Percentiles rank a stretch among this genome's conserved stretches.
Evolutionary conservation across 2,329 filamentous ascomycete species (phyloP).

Genomic region (Penicillium glabrum): DNA sequence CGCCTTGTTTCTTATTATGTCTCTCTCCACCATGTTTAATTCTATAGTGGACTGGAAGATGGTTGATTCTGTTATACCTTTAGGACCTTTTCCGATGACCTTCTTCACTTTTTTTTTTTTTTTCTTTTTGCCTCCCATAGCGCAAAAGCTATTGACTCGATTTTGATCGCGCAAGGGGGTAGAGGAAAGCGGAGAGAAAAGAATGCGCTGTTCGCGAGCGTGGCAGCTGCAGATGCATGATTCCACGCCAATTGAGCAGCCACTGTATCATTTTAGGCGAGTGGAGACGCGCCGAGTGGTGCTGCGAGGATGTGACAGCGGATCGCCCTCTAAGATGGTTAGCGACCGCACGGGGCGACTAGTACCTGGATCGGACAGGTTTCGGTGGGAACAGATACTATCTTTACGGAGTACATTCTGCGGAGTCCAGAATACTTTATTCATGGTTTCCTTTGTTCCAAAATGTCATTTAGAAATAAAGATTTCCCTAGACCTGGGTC

Average conservation of each 20-base stretch:
- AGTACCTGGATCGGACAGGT: constrained; percentile 25
- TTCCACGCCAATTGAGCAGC: constrained; percentile 10
- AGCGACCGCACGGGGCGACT: constrained; percentile 21
- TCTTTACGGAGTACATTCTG: neutral
- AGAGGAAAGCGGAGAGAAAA: constrained; percentile 7
- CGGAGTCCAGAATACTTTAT: neutral
- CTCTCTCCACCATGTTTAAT: constrained; percentile 12
- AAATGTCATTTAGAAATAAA: neutral
- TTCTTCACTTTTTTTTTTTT: neutral
- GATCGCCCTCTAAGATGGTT: constrained; percentile 26
- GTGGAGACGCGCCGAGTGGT: constrained; percentile 27
- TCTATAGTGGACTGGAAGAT: constrained; percentile 8
- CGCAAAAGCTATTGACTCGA: neutral
- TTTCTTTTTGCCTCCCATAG: neutral
- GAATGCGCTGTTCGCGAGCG: constrained; percentile 33
- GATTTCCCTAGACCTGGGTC: neutral
- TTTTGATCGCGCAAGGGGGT: constrained; percentile 17
- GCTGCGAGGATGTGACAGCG: constrained; percentile 34
- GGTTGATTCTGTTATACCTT: neutral
- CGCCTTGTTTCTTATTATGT: neutral
- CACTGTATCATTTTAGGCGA: constrained; percentile 23
- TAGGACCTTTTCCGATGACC: neutral
- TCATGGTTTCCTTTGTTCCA: neutral
- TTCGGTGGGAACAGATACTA: neutral
- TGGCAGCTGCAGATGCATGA: constrained; percentile 33